phyloP scores from a whole-genome alignment of 2,329 filamentous ascomycete genomes.

The Penicillium sp. region DNA sequence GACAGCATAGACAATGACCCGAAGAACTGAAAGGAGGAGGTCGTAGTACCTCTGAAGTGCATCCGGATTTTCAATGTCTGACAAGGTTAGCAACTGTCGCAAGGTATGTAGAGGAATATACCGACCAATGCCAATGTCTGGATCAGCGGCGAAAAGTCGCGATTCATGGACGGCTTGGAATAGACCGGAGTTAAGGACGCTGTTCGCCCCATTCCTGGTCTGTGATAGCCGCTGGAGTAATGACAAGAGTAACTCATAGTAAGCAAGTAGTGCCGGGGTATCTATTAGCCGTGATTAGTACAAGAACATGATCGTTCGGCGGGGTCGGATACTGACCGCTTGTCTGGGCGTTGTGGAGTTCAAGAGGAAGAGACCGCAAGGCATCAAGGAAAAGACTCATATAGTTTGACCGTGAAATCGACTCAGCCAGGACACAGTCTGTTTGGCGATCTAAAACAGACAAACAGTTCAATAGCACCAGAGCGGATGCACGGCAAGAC shows the following conservation, averaged over 20 bases:
- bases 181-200: conserved; percentile 83
- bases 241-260: conserved; percentile 71
- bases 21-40: conserved; percentile 72
- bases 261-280: conserved; percentile 53
- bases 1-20: conserved; percentile 77
- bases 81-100: conserved; percentile 16
- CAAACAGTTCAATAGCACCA: conserved; percentile 76
- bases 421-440: conserved; percentile 70
- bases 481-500: conserved; percentile 75
- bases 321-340: conserved; percentile 50
- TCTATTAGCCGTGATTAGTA: conserved; percentile 39
- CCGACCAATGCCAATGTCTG: conserved; percentile 75
- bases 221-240: conserved; percentile 81
- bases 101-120: conserved; percentile 10
- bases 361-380: conserved; percentile 69
- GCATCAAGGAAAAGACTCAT: conserved; percentile 86
- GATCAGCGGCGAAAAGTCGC: conserved; percentile 82
- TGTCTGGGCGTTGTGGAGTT: conserved; percentile 59
- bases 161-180: conserved; percentile 78
- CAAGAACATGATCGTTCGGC: not conserved
- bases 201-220: conserved; percentile 75
- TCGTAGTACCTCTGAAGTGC: conserved; percentile 79
- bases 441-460: conserved; percentile 70
- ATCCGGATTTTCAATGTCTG: conserved; percentile 62
- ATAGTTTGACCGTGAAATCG: conserved; percentile 82